A percentile compares a stretch with the other conserved stretches of the same genome.
Evolutionary conservation across 495 filamentous ascomycete genomes (phyloP).

Genomic region (Apiosordaria backusii): DNA sequence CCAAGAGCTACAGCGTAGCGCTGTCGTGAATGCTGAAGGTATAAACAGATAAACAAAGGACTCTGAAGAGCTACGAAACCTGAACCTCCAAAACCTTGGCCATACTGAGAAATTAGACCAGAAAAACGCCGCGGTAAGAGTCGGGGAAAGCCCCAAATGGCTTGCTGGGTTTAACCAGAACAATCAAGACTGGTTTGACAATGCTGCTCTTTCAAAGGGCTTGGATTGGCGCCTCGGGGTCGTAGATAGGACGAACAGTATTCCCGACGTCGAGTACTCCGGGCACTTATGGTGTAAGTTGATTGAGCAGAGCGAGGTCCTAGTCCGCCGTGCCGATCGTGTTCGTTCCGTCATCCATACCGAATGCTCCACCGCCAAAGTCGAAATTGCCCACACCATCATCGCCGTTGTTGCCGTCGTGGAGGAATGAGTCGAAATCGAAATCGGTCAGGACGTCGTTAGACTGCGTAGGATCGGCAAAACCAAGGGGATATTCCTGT

Average conservation of each 20-base stretch:
- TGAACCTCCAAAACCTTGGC: conserved; percentile 10
- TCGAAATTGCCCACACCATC: conserved; percentile 45
- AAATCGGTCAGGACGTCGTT: conserved; percentile 83
- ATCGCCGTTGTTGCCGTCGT: conserved; percentile 42
- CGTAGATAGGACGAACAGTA: background rate
- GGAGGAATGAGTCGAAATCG: conserved; percentile 95
- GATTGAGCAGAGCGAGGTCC: conserved; percentile 18
- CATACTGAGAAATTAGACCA: conserved; percentile 9
- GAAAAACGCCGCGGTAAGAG: conserved; percentile 2
- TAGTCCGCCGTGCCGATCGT: conserved; percentile 51
- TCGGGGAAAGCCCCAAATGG: background rate
- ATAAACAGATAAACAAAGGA: background rate
- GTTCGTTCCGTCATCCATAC: conserved; percentile 42
- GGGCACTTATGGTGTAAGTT: background rate
- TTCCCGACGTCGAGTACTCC: background rate
- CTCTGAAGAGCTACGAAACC: background rate
- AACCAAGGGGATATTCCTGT: conserved; percentile 53
- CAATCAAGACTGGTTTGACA: background rate
- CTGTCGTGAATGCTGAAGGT: background rate
- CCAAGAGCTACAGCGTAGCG: background rate
- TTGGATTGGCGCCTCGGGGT: conserved; percentile 1
- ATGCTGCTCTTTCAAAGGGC: background rate
- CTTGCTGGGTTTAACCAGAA: background rate
- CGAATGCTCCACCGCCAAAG: conserved; percentile 28
- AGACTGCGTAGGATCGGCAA: conserved; percentile 56